Conservation (phyloP, 257 asterid species). For the Solanum rostratum region DNA sequence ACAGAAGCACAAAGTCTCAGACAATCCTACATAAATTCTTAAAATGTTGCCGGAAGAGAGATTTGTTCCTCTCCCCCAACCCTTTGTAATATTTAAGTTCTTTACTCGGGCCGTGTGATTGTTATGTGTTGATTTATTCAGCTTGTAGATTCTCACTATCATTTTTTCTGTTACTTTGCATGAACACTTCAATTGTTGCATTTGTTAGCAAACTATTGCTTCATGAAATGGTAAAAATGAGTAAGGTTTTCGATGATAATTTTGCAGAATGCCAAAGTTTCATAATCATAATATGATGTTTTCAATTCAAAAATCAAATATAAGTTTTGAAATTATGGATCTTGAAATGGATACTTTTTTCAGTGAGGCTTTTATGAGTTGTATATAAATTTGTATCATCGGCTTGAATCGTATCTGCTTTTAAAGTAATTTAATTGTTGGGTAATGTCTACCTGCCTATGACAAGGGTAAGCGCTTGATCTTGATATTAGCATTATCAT, state of each 20-base stretch:
- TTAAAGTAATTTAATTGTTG: not conserved
- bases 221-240: not conserved
- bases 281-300: not conserved
- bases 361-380: not conserved
- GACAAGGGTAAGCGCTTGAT: no score
- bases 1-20: constrained; percentile 7
- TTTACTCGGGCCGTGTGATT: constrained; percentile 17
- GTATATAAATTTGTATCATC: not conserved
- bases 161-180: constrained; percentile 1
- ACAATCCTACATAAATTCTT: constrained; percentile 2
- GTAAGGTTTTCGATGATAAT: not conserved
- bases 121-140: constrained; percentile 32
- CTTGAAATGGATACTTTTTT: not conserved
- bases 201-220: not conserved
- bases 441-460: no score
- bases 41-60: not conserved
- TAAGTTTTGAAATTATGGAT: not conserved
- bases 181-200: not conserved
- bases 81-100: constrained; percentile 11
- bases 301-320: not conserved
- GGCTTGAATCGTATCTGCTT: no score
- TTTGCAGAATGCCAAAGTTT: not conserved
- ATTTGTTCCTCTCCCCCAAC: constrained; percentile 7
- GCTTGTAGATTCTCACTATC: constrained; percentile 33
- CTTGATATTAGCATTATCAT: not conserved